Evolutionary conservation across 164 flowering plant genomes (phyloP).

Genomic region (Chimonanthus salicifolius): DNA sequence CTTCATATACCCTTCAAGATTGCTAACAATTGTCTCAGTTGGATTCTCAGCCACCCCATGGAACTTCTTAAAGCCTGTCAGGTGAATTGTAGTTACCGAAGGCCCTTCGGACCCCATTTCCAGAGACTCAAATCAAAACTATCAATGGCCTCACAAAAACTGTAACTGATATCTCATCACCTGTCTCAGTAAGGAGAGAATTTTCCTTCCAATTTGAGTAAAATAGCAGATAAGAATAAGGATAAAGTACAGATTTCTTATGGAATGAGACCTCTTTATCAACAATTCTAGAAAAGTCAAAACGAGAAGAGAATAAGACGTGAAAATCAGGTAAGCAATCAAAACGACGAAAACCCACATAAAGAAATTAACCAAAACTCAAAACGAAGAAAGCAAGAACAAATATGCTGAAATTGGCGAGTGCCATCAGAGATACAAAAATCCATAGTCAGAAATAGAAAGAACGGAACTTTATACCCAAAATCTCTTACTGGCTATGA

Average conservation of each 20-base stretch:
- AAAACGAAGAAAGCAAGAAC: too few relatives aligned
- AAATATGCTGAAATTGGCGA: too few relatives aligned
- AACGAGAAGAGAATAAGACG: background rate
- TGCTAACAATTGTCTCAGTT: constrained; percentile 67
- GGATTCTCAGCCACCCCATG: constrained; percentile 34
- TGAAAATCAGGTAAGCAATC: too few relatives aligned
- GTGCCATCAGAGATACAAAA: too few relatives aligned
- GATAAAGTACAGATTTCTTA: background rate
- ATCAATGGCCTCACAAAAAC: background rate
- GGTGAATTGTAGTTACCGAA: constrained; percentile 20
- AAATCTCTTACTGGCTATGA: background rate
- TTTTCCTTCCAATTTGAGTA: background rate
- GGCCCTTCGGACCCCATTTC: constrained; percentile 35
- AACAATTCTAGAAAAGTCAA: background rate
- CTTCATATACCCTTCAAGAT: constrained; percentile 57
- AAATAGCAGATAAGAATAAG: background rate
- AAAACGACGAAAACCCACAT: too few relatives aligned
- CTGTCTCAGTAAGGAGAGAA: background rate
- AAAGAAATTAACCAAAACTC: too few relatives aligned
- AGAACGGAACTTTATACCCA: too few relatives aligned
- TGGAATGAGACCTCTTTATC: background rate
- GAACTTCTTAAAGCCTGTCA: constrained; percentile 33
- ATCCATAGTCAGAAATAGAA: too few relatives aligned
- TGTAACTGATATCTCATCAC: background rate
- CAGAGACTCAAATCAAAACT: background rate